Percentiles rank a stretch among this genome's conserved stretches.
These are phyloP conservation scores for Mentha longifolia DNA, from an alignment of 257 asterid species.

Conservation along the genomic window DNA sequence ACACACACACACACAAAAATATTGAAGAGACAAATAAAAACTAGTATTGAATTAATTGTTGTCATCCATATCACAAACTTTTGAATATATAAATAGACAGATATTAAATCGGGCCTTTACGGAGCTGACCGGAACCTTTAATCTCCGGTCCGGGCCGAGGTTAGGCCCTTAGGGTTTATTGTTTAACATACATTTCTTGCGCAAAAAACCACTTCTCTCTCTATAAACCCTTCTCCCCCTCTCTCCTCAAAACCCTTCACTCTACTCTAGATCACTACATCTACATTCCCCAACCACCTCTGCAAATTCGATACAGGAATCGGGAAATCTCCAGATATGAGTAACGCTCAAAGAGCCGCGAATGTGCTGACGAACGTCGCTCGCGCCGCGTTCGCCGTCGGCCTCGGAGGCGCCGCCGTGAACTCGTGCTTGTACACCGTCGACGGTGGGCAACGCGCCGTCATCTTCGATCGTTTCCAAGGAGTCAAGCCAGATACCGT, in stretches of 20 bases:
- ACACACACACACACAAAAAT: too few species aligned
- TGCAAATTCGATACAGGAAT: not conserved
- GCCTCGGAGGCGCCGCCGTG: conserved; percentile 59
- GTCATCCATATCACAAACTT: too few species aligned
- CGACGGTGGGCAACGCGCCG: conserved; percentile 97
- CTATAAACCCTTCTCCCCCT: conserved; percentile 22
- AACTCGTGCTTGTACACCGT: conserved; percentile 85
- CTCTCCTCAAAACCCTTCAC: conserved; percentile 21
- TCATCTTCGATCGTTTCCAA: conserved; percentile 87
- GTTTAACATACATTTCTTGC: conserved; percentile 39
- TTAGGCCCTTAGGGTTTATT: conserved; percentile 45
- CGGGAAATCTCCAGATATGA: conserved; percentile 45
- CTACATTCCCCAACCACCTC: conserved; percentile 27
- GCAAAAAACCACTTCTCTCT: conserved; percentile 35
- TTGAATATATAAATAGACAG: too few species aligned
- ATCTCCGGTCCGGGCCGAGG: too few species aligned
- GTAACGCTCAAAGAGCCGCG: conserved; percentile 68
- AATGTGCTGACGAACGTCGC: conserved; percentile 67
- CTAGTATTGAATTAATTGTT: too few species aligned
- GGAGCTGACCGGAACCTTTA: too few species aligned
- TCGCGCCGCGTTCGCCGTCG: conserved; percentile 75
- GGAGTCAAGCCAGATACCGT: conserved; percentile 77
- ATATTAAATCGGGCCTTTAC: too few species aligned
- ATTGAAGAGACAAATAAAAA: too few species aligned
- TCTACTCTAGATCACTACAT: conserved; percentile 21